These are phyloP conservation scores for Yamadazyma siamensis DNA, from an alignment of 1,139 yeast species.

Conservation along the genomic window DNA sequence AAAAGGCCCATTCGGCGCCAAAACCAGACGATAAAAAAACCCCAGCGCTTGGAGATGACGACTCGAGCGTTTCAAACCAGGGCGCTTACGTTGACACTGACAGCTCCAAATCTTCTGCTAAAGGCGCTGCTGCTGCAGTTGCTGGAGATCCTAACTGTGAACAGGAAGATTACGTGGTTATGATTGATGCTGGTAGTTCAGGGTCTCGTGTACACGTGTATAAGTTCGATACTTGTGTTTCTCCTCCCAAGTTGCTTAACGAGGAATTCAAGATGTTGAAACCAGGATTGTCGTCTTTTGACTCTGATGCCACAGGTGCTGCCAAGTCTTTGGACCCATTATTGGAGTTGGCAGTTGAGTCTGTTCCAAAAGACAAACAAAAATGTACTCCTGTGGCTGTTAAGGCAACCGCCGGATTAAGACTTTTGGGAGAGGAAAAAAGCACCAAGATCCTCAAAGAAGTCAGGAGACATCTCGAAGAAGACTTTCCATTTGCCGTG, in stretches of 20 bases:
- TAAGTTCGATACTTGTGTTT: conserved; percentile 78
- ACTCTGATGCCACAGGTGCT: conserved; percentile 77
- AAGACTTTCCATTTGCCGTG: conserved; percentile 85
- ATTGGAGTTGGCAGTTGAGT: conserved; percentile 65
- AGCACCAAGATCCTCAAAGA: conserved; percentile 67
- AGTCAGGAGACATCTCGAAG: conserved; percentile 71
- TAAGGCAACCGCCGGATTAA: conserved; percentile 96
- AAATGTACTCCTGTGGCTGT: conserved; percentile 90
- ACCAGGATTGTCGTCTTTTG: conserved; percentile 89
- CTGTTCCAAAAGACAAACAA: conserved; percentile 71
- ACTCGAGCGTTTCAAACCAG: not conserved
- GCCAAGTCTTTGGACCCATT: conserved; percentile 84
- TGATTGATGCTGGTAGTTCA: conserved; percentile 97
- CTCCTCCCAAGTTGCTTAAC: conserved; percentile 73
- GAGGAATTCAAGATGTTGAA: conserved; percentile 87
- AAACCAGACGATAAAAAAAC: conserved; percentile 11
- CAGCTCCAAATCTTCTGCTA: not conserved
- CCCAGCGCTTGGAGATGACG: conserved; percentile 2
- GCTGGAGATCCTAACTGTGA: conserved; percentile 20
- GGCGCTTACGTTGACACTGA: too few relatives aligned
- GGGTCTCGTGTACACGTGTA: conserved; percentile 96
- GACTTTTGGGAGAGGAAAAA: conserved; percentile 77
- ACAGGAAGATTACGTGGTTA: conserved; percentile 56
- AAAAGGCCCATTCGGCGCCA: conserved; percentile 14
- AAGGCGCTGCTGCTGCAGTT: too few relatives aligned